Base-by-base conservation (phyloP, 1,139 yeast genomes). In the Pichia inconspicua region DNA sequence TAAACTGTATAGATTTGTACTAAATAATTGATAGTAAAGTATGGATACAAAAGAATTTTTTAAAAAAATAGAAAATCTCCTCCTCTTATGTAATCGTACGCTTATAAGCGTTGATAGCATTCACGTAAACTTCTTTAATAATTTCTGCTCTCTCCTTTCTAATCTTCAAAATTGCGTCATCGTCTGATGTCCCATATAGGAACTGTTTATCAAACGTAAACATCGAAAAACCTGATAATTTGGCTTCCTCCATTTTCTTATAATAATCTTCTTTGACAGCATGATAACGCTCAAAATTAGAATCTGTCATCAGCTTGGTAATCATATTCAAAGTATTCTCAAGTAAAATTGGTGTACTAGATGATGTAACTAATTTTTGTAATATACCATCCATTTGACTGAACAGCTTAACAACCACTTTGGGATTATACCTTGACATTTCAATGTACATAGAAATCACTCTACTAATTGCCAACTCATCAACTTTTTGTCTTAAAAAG, bases 391-490 rank as follows among this genome's bases (percentile, higher is more conserved):
- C 47, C 19, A 55, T 37, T 32, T 53, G 28, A 3, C 46, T 54
- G 42, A 56, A 60, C 9, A 55, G 41, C 19, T 51, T 48, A 53
- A 59, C 48, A 5, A 58, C 50, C 11, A 54, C 12, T 5, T 38
- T 27, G 3, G 56, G 55, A 38, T 48, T 47, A 63, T 43, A 58
- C 53, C 34, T 63, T 62, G 44, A 76, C 70, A 48, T 80, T 59
- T 53, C 72, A 66, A 48, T 42, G 44, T 53, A 59, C 17, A 84
- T 61, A 14, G 71, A 66, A 47, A 85, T 65, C 55, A 80, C 83
- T 46, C 82, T 74, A 12, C 72, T 58, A 48, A 74, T 80, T 50
- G 78, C 70, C 5, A 70, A 67, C 47, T 78, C 82, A 57, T 75
- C 78, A 10, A 74, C 74, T 1, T 74, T 66, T 6, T 75, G 75